These are phyloP conservation scores for Geotrichum candidum DNA, from an alignment of 1,139 yeast species.

Conservation along the genomic window DNA sequence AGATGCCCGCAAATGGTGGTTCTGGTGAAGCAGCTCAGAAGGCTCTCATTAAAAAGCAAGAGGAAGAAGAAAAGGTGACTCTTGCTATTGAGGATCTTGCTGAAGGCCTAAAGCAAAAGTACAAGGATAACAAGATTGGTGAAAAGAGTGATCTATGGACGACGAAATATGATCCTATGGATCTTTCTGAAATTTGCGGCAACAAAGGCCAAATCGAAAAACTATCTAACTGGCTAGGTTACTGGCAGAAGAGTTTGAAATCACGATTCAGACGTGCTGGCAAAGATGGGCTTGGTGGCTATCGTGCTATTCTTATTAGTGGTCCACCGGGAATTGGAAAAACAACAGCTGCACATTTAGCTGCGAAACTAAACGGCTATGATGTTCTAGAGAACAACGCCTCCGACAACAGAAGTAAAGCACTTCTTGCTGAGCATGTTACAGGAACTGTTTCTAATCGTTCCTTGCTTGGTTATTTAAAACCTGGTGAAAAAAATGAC, in stretches of 20 bases:
- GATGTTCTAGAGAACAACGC: conserved; percentile 83
- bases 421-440: conserved; percentile 58
- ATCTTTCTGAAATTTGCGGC: conserved; percentile 75
- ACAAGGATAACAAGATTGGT: conserved; percentile 6
- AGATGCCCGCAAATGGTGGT: conserved; percentile 93
- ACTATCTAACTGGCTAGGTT: conserved; percentile 64
- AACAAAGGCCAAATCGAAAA: conserved; percentile 69
- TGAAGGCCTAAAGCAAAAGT: conserved; percentile 33
- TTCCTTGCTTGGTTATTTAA: conserved; percentile 74
- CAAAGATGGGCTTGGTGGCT: conserved; percentile 51
- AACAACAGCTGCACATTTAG: conserved; percentile 79
- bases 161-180: conserved; percentile 79
- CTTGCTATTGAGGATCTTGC: conserved; percentile 45
- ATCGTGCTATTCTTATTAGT: conserved; percentile 73
- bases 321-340: conserved; percentile 97
- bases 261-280: conserved; percentile 53
- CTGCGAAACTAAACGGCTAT: conserved; percentile 79
- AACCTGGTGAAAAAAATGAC: conserved; percentile 30
- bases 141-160: conserved; percentile 63
- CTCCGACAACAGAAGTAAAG: conserved; percentile 79
- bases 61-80: conserved; percentile 51
- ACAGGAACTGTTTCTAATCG: conserved; percentile 72
- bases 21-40: conserved; percentile 66
- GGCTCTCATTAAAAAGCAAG: conserved; percentile 62
- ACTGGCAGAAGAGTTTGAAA: conserved; percentile 61